Evolutionary conservation across 2,329 filamentous ascomycete genomes (phyloP).

Genomic region (Exophiala phaeomuriformis): DNA sequence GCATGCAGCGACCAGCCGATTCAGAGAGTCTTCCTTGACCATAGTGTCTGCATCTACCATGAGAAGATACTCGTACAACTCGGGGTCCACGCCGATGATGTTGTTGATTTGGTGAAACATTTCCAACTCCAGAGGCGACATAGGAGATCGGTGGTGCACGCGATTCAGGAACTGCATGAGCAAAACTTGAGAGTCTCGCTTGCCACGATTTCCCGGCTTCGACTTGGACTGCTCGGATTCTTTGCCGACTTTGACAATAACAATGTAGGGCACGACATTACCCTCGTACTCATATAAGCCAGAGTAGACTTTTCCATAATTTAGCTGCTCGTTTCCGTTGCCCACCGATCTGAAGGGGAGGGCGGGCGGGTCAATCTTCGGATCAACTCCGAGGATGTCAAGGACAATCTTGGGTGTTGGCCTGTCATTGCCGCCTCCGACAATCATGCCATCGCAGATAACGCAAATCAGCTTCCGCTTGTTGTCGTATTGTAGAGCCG

Average conservation of each 20-base stretch:
- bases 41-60: slow-evolving; percentile 98
- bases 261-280: slow-evolving; percentile 92
- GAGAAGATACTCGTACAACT: slow-evolving; percentile 92
- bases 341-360: slow-evolving; percentile 92
- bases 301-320: slow-evolving; percentile 97
- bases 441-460: slow-evolving; percentile 94
- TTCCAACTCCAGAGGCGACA: slow-evolving; percentile 93
- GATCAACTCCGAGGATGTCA: slow-evolving; percentile 93
- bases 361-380: slow-evolving; percentile 90
- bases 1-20: slow-evolving; percentile 84
- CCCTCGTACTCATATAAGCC: slow-evolving; percentile 96
- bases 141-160: slow-evolving; percentile 85
- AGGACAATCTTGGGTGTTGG: slow-evolving; percentile 96
- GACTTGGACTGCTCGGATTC: slow-evolving; percentile 85
- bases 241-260: slow-evolving; percentile 95
- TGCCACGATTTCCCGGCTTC: slow-evolving; percentile 95
- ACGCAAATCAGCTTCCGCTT: slow-evolving; percentile 96
- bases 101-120: slow-evolving; percentile 99
- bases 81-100: slow-evolving; percentile 94
- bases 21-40: slow-evolving; percentile 85
- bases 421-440: slow-evolving; percentile 90
- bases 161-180: slow-evolving; percentile 97
- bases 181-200: slow-evolving; percentile 94
- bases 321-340: slow-evolving; percentile 80
- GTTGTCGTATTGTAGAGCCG: slow-evolving; percentile 92